These are phyloP conservation scores for Geranomyces michiganensis DNA, from an alignment of 192 early-diverging fungal genomes.

Conservation along the genomic window DNA sequence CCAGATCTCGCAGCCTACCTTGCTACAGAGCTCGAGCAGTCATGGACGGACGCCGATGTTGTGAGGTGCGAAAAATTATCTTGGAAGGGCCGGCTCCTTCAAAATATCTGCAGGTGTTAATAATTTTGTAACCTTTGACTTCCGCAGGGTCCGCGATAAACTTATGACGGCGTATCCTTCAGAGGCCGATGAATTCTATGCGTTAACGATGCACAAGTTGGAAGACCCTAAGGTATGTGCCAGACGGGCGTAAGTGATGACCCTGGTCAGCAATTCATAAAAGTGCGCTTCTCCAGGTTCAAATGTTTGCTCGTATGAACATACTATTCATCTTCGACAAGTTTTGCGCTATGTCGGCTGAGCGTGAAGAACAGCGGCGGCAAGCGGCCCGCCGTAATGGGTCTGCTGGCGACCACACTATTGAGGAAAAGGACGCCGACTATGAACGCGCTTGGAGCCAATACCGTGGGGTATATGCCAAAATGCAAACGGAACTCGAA, in stretches of 20 bases:
- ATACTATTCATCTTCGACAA: slow-evolving; percentile 33
- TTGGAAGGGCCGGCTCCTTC: too few relatives aligned
- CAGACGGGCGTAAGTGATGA: neutral
- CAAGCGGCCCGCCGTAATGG: neutral
- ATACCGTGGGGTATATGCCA: neutral
- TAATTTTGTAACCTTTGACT: neutral
- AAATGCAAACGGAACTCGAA: neutral
- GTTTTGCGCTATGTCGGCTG: slow-evolving; percentile 13
- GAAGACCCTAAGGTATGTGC: neutral
- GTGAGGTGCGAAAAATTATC: too few relatives aligned
- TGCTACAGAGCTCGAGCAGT: slow-evolving; percentile 21
- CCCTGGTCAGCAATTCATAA: too few relatives aligned
- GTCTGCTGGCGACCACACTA: neutral
- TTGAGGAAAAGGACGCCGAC: neutral
- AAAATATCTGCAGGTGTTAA: too few relatives aligned
- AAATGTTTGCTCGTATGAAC: slow-evolving; percentile 30
- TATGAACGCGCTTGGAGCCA: neutral
- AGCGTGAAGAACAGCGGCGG: neutral
- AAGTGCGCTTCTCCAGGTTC: neutral
- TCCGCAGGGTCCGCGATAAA: slow-evolving; percentile 21
- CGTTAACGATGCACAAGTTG: slow-evolving; percentile 11
- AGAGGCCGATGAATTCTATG: slow-evolving; percentile 26
- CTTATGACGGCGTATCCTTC: neutral
- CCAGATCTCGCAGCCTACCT: slow-evolving; percentile 24
- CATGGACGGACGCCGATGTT: slow-evolving; percentile 32